A percentile compares a stretch with the other conserved stretches of the same genome.
Conservation (phyloP, 768 basidiomycete genomes). For the Podaxis mareebaensis region DNA sequence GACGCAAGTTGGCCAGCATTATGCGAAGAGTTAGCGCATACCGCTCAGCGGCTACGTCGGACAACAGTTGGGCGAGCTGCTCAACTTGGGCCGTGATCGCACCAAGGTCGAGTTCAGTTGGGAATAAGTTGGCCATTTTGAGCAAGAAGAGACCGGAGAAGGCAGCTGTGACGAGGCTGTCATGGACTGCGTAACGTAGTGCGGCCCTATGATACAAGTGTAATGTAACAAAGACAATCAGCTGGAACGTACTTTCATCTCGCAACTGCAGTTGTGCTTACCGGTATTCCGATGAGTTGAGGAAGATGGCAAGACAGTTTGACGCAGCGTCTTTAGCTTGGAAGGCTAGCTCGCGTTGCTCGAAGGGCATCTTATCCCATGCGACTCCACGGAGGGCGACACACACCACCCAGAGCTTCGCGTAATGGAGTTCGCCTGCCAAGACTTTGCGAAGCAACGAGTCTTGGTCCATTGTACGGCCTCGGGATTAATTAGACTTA, state of each 20-base stretch:
- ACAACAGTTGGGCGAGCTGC: conserved; percentile 85
- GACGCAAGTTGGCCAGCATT: conserved; percentile 89
- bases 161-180: conserved; percentile 87
- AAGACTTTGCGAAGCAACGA: conserved; percentile 85
- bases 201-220: conserved; percentile 57
- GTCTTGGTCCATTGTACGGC: conserved; percentile 81
- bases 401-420: conserved; percentile 94
- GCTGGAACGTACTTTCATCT: background rate
- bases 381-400: conserved; percentile 88
- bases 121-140: conserved; percentile 95
- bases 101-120: conserved; percentile 75
- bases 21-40: conserved; percentile 84
- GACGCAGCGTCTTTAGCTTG: conserved; percentile 93
- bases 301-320: conserved; percentile 80
- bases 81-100: conserved; percentile 84
- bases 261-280: conserved; percentile 30
- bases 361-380: conserved; percentile 96
- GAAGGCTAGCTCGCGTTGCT: conserved; percentile 93
- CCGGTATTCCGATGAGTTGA: conserved; percentile 81
- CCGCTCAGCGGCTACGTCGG: conserved; percentile 94
- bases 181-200: conserved; percentile 91
- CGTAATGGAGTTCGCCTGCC: conserved; percentile 86
- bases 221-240: conserved; percentile 5
- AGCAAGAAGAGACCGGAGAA: conserved; percentile 90
- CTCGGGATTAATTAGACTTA: conserved; percentile 33